Evolutionary conservation across 2,329 filamentous ascomycete genomes (phyloP).

Genomic region (Aureobasidium sp.): DNA sequence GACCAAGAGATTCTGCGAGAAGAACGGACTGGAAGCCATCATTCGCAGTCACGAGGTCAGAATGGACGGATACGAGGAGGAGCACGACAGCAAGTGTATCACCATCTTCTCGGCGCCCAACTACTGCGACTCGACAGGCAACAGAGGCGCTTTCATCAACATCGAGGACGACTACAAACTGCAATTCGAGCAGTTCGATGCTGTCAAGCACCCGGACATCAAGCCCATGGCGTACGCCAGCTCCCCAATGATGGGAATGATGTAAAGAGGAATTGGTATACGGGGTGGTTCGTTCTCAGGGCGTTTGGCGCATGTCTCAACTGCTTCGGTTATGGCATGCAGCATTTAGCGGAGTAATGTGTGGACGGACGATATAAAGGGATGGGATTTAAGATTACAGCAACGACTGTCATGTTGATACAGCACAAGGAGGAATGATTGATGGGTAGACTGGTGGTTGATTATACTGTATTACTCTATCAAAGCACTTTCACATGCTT

Average conservation of each 20-base stretch:
- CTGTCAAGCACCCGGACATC: constrained; percentile 91
- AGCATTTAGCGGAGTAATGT: not conserved
- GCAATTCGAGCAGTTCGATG: constrained; percentile 87
- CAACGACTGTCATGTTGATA: not conserved
- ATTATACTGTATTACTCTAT: not conserved
- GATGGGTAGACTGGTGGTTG: not conserved
- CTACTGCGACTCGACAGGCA: constrained; percentile 97
- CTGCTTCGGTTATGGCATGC: constrained; percentile 8
- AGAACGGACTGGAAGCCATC: constrained; percentile 87
- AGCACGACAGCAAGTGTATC: constrained; percentile 92
- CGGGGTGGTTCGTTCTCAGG: not conserved
- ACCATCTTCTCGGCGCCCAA: constrained; percentile 97
- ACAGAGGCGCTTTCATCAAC: constrained; percentile 98
- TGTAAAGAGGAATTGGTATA: constrained; percentile 32
- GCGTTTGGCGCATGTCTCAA: constrained; percentile 8
- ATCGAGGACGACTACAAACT: constrained; percentile 88
- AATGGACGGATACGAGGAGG: constrained; percentile 98
- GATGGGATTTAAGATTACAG: constrained; percentile 3
- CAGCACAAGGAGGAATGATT: not conserved
- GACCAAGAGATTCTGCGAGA: constrained; percentile 93
- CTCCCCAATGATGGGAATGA: constrained; percentile 70
- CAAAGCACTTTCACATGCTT: constrained; percentile 10
- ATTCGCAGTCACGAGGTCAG: constrained; percentile 97
- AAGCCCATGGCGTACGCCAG: constrained; percentile 90
- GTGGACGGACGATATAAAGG: not conserved